Percentiles rank a stretch among this genome's conserved stretches.
phyloP scores from a whole-genome alignment of 257 asterid genomes.

The Plantago ovata region DNA sequence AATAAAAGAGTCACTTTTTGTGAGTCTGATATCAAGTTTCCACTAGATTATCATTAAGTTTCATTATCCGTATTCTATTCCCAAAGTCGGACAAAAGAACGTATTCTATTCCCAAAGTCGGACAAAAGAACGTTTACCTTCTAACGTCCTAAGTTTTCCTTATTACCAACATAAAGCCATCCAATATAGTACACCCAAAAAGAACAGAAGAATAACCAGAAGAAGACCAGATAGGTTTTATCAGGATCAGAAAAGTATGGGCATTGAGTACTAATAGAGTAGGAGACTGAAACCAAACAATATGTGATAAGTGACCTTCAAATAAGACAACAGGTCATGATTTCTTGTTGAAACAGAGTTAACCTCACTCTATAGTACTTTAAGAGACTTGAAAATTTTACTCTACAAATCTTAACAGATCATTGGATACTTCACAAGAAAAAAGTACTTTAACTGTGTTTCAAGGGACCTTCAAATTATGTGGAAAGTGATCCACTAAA shows the following conservation, averaged over 20 bases:
- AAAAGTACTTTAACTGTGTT: neutral
- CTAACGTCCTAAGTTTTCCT: no score
- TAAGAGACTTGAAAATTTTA: neutral
- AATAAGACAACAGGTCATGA: neutral
- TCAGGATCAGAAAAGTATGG: conserved; percentile 22
- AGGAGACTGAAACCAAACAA: no score
- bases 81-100: no score
- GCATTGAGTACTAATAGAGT: conserved; percentile 14
- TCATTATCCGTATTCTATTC: no score
- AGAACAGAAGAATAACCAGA: no score
- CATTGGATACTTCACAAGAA: conserved; percentile 7
- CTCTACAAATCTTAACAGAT: neutral
- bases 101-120: no score
- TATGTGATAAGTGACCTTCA: no score
- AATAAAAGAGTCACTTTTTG: neutral
- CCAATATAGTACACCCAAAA: neutral
- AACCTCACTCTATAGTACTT: neutral
- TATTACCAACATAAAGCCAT: neutral
- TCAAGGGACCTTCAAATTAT: conserved; percentile 1
- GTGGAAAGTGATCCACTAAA: neutral
- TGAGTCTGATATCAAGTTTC: no score
- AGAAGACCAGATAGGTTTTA: no score
- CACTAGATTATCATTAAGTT: no score
- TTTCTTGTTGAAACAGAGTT: neutral
- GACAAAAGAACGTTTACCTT: no score